Percentiles rank a stretch among this genome's conserved stretches.
Evolutionary conservation across 768 basidiomycete species (phyloP).

Genomic region (Lentinus tigrinus): DNA sequence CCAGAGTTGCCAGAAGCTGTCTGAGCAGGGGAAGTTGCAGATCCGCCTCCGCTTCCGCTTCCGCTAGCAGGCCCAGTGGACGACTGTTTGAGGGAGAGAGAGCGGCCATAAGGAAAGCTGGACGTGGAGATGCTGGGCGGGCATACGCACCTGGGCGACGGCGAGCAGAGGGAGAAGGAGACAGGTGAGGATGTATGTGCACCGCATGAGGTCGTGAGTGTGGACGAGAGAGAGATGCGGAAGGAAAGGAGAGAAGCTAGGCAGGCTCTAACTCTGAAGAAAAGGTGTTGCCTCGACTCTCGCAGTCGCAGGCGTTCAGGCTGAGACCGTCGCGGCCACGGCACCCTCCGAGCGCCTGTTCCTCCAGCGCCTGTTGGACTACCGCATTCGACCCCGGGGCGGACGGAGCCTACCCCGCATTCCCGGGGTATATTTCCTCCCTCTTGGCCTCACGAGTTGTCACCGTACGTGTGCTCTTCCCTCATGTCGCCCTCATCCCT

Average conservation of each 20-base stretch:
- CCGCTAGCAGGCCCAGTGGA: not conserved
- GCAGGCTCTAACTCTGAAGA: not conserved
- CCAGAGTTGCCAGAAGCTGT: not conserved
- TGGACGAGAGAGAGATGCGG: not conserved
- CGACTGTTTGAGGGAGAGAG: conserved; percentile 13
- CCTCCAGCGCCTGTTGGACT: not conserved
- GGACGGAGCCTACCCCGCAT: not conserved
- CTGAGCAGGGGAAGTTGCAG: conserved; percentile 1
- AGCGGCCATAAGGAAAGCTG: conserved; percentile 11
- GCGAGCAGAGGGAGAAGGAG: conserved; percentile 41
- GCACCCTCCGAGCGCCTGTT: not conserved
- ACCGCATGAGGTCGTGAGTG: conserved; percentile 9
- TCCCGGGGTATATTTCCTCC: conserved; percentile 2
- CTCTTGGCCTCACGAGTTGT: not conserved
- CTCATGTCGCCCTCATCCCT: conserved; percentile 38
- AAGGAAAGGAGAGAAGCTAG: conserved; percentile 6
- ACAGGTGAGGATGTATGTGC: conserved; percentile 15
- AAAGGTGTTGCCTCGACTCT: not conserved
- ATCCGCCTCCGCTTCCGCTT: not conserved
- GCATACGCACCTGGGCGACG: conserved; percentile 36
- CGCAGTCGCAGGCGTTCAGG: not conserved
- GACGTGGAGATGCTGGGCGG: not conserved
- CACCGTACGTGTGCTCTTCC: conserved; percentile 5
- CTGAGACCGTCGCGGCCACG: not conserved
- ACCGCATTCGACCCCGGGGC: not conserved